Conservation (phyloP, 306 rosid species). For the Lablab purpureus region DNA sequence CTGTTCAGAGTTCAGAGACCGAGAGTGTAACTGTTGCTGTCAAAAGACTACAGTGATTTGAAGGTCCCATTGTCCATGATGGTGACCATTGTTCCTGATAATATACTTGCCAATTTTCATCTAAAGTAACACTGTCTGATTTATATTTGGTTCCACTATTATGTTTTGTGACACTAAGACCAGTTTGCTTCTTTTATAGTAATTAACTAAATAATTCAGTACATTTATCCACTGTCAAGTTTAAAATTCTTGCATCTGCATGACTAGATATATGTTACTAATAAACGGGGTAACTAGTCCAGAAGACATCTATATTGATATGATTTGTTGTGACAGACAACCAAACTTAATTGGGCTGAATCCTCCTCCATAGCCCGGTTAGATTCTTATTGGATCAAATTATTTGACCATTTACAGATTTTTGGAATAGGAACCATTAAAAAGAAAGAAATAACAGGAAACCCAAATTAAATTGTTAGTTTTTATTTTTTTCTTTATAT, state of each 20-base stretch:
- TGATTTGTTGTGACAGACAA: background rate
- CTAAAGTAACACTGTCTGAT: background rate
- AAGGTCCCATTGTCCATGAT: background rate
- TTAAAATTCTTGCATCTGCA: background rate
- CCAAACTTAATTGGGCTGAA: background rate
- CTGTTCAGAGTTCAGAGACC: slow-evolving; percentile 35
- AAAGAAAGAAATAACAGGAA: background rate
- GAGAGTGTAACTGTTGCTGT: slow-evolving; percentile 24
- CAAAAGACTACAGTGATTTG: background rate
- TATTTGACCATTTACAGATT: background rate
- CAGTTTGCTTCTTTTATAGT: background rate
- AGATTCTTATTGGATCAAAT: background rate
- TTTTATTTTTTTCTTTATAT: too few species aligned
- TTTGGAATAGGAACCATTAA: background rate
- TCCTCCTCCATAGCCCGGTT: background rate
- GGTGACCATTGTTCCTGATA: slow-evolving; percentile 7
- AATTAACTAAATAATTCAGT: background rate
- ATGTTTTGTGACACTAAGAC: background rate
- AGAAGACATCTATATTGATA: background rate
- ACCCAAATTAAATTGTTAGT: background rate
- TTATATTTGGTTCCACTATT: background rate
- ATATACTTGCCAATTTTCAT: background rate
- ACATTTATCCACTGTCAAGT: too few species aligned
- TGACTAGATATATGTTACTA: background rate
- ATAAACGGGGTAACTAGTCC: background rate